Conservation (phyloP, 306 rosid species). For the Quercus gilva region DNA sequence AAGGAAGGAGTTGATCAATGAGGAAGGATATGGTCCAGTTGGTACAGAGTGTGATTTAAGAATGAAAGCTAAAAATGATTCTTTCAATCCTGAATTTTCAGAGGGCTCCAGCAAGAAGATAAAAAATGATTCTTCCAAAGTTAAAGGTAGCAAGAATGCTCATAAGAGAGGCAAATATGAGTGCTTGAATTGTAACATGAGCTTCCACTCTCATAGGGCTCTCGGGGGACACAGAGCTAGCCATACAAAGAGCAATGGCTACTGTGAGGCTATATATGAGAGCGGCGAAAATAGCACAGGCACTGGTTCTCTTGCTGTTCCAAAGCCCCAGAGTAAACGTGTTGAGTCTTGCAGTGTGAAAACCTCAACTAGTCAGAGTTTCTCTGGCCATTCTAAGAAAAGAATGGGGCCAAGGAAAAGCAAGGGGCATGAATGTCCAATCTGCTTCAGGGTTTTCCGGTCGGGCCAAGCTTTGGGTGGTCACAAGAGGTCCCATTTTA, state of each 20-base stretch:
- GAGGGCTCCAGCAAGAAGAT: conserved; percentile 25
- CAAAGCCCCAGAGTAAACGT: conserved; percentile 27
- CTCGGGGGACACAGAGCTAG: conserved; percentile 41
- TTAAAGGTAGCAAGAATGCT: conserved; percentile 23
- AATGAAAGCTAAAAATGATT: conserved; percentile 40
- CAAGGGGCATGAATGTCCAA: conserved; percentile 81
- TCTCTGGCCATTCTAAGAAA: conserved; percentile 36
- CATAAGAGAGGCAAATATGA: conserved; percentile 32
- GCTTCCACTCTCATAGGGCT: conserved; percentile 36
- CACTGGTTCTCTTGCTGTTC: conserved; percentile 34
- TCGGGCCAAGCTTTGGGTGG: conserved; percentile 98
- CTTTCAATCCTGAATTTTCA: conserved; percentile 31
- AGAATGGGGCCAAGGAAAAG: conserved; percentile 52
- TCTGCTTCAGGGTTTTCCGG: conserved; percentile 69
- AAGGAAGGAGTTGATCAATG: conserved; percentile 33
- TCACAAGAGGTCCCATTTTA: conserved; percentile 92
- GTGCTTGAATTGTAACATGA: conserved; percentile 40
- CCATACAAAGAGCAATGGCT: conserved; percentile 33
- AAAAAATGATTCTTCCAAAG: conserved; percentile 19
- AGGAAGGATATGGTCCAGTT: conserved; percentile 32
- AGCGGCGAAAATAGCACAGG: conserved; percentile 68
- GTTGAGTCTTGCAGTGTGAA: conserved; percentile 22
- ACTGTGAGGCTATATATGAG: conserved; percentile 49
- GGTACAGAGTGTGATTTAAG: conserved; percentile 33
- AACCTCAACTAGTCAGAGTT: conserved; percentile 18